Base-by-base conservation (phyloP, 2,329 filamentous ascomycete species). In the Blastomyces emzantsi region DNA sequence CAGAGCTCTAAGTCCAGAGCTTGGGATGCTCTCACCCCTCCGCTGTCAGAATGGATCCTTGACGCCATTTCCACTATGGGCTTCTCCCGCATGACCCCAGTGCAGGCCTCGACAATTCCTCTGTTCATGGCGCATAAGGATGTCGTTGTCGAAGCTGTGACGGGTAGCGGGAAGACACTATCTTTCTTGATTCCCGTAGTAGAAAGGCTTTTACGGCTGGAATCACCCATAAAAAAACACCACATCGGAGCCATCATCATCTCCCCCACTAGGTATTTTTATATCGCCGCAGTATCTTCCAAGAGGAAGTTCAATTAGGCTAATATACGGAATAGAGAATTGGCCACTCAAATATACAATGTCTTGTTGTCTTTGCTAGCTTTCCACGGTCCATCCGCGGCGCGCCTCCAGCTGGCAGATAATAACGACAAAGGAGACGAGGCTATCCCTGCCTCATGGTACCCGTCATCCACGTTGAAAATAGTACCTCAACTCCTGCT, bases 231-330 rank as follows among this genome's bases (percentile, higher is more conserved):
- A 43, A 96, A 94, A 77, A 91, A 89, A 72, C 89, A 96, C 74
- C 90, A 97, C 74, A 84, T 99, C 65, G 90, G 88, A 65, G 91
- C 90, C 67, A 94, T 99, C 67, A 87, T 99, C 70, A 87, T 99
- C 65, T 93, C 92, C 19, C 94, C 94, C 0, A 99, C 91, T 1
- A 81, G 79, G 79, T 81, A 73, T 51, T 69, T n/a, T 28, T 63
- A 43, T n/a, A 7, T 17, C 13, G 3, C n/a, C 17, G 2, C 8
- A 41, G n/a, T 51, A 15, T 49, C 25, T 22, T 13, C 56, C 9
- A 19, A 39, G 19, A 13, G n/a, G 45, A 57, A 19, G 28, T 39
- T 36, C 39, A 56, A 61, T 30, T 60, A 52, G n/a, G 43, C 63
- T 68, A 56, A 70, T 59, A 28, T 19, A 51, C 9, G 17, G 28